These are phyloP conservation scores for Atkinsonella hypoxylon DNA, from an alignment of 2,329 filamentous ascomycete genomes.

Conservation along the genomic window DNA sequence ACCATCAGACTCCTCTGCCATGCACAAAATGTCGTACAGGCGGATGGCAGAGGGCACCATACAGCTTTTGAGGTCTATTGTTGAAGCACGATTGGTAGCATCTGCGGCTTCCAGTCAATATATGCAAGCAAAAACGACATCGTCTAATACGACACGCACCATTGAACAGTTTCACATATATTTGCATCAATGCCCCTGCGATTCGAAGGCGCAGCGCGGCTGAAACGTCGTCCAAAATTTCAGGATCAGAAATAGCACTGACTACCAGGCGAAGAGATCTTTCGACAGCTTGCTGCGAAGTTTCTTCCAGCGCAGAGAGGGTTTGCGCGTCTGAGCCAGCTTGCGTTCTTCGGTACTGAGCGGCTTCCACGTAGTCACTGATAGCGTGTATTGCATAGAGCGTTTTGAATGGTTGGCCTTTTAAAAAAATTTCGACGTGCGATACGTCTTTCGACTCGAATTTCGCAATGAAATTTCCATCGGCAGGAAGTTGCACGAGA, in stretches of 20 bases:
- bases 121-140: neutral
- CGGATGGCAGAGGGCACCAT: slow-evolving; percentile 6
- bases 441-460: slow-evolving; percentile 43
- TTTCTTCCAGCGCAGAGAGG: neutral
- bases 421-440: slow-evolving; percentile 53
- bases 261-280: slow-evolving; percentile 43
- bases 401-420: slow-evolving; percentile 57
- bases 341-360: slow-evolving; percentile 20
- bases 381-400: slow-evolving; percentile 63
- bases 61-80: slow-evolving; percentile 4
- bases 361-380: slow-evolving; percentile 42
- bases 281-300: slow-evolving; percentile 16
- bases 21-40: slow-evolving; percentile 15
- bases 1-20: slow-evolving; percentile 12
- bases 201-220: slow-evolving; percentile 15
- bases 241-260: slow-evolving; percentile 45
- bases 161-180: slow-evolving; percentile 16
- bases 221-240: slow-evolving; percentile 31
- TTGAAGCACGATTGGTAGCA: neutral
- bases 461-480: slow-evolving; percentile 46
- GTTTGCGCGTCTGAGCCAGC: slow-evolving; percentile 13
- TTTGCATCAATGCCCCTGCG: slow-evolving; percentile 16
- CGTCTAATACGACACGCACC: slow-evolving; percentile 8
- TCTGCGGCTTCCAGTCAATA: neutral
- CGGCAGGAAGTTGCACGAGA: slow-evolving; percentile 55